Evolutionary conservation across 1,284 basidiomycete species (phyloP).

Genomic region (Xerocomus amazonicus): DNA sequence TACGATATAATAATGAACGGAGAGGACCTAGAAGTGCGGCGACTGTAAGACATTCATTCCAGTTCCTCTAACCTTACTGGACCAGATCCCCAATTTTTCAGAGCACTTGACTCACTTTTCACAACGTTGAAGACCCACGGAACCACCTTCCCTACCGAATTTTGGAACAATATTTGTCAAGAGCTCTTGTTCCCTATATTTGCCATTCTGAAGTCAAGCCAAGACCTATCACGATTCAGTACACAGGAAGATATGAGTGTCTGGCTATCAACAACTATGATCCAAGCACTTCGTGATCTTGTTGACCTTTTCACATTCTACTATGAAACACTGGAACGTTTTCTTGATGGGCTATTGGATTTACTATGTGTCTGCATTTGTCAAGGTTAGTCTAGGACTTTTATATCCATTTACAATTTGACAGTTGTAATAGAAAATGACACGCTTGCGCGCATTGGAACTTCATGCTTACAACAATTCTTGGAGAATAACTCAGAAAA

Average conservation of each 20-base stretch:
- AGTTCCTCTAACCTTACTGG: neutral
- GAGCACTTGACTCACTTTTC: slow-evolving; percentile 95
- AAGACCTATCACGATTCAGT: slow-evolving; percentile 88
- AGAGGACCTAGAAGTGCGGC: slow-evolving; percentile 96
- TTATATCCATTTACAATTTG: slow-evolving; percentile 4
- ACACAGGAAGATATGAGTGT: slow-evolving; percentile 99
- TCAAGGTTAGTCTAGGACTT: slow-evolving; percentile 68
- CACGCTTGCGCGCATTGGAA: slow-evolving; percentile 95
- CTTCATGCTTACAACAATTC: slow-evolving; percentile 95
- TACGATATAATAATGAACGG: slow-evolving; percentile 99
- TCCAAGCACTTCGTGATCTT: slow-evolving; percentile 93
- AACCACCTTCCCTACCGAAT: slow-evolving; percentile 81
- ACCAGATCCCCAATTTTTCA: slow-evolving; percentile 33
- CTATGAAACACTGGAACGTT: slow-evolving; percentile 88
- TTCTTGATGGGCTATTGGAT: slow-evolving; percentile 89
- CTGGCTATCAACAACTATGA: slow-evolving; percentile 99
- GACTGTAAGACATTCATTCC: slow-evolving; percentile 61
- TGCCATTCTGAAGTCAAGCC: slow-evolving; percentile 87
- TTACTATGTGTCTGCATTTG: slow-evolving; percentile 97
- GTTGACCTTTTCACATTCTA: slow-evolving; percentile 97
- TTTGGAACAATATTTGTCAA: slow-evolving; percentile 98
- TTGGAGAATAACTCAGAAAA: slow-evolving; percentile 93
- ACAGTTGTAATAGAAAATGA: slow-evolving; percentile 76
- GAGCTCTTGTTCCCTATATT: slow-evolving; percentile 99
- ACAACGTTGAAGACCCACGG: slow-evolving; percentile 92